A percentile compares a stretch with the other conserved stretches of the same genome.
These are phyloP conservation scores for Inga leiocalycina DNA, from an alignment of 306 rosid genomes.

Conservation along the genomic window DNA sequence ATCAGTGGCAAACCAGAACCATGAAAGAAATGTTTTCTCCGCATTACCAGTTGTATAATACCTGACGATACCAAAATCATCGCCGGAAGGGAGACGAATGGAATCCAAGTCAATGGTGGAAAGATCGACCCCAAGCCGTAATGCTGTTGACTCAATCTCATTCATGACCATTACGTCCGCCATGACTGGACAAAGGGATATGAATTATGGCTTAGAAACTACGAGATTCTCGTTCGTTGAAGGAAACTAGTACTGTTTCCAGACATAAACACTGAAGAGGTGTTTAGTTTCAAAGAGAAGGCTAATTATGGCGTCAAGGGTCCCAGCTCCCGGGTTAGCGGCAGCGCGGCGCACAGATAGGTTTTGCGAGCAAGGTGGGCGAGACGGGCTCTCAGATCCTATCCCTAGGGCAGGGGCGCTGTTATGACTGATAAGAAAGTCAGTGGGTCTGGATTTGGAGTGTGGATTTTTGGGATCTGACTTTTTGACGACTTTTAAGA, in stretches of 20 bases:
- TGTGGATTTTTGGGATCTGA: too few relatives aligned
- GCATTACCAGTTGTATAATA: not conserved
- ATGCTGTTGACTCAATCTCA: slow-evolving; percentile 53
- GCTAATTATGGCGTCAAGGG: not conserved
- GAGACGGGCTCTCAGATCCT: not conserved
- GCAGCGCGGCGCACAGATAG: not conserved
- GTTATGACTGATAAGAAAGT: too few relatives aligned
- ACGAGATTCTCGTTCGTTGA: not conserved
- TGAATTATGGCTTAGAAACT: not conserved
- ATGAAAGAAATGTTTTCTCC: not conserved
- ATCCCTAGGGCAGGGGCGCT: not conserved
- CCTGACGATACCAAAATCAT: slow-evolving; percentile 55
- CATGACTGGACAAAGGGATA: slow-evolving; percentile 25
- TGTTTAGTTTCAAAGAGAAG: not conserved
- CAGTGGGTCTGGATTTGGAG: too few relatives aligned
- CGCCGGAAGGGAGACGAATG: slow-evolving; percentile 56
- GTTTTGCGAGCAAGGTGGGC: not conserved
- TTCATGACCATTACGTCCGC: slow-evolving; percentile 53
- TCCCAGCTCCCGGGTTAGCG: not conserved
- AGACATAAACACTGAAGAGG: not conserved
- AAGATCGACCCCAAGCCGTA: slow-evolving; percentile 51
- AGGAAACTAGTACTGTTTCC: not conserved
- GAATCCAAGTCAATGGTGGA: slow-evolving; percentile 46
- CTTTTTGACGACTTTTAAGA: too few relatives aligned
- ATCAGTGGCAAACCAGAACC: not conserved